Percentiles rank a stretch among this genome's conserved stretches.
Evolutionary conservation across 2,329 filamentous ascomycete species (phyloP).

Genomic region (Fusarium sterilihyphosum): DNA sequence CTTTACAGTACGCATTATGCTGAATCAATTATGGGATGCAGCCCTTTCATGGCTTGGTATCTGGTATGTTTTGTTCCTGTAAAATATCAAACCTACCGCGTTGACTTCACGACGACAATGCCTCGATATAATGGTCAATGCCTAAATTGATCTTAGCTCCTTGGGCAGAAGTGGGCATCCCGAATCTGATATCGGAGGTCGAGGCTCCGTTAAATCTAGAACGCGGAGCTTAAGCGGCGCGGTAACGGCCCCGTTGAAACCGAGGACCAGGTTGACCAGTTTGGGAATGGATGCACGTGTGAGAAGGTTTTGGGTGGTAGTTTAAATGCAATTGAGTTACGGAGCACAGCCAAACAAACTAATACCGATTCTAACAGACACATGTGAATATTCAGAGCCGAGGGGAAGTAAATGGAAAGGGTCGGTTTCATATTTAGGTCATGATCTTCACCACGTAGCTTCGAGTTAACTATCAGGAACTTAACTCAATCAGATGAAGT

Average conservation of each 20-base stretch:
- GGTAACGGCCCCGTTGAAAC: not conserved
- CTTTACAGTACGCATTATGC: not conserved
- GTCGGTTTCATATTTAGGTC: not conserved
- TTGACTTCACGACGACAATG: not conserved
- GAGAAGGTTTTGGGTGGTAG: not conserved
- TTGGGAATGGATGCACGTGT: conserved; percentile 5
- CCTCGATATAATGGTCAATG: not conserved
- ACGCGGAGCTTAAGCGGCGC: not conserved
- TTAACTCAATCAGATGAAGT: not conserved
- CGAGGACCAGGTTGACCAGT: not conserved
- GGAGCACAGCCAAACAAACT: not conserved
- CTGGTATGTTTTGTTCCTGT: not conserved
- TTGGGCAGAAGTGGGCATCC: not conserved
- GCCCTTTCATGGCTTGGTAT: not conserved
- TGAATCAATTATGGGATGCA: not conserved
- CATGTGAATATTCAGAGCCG: not conserved
- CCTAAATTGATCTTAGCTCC: not conserved
- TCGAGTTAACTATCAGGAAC: not conserved
- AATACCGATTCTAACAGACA: not conserved
- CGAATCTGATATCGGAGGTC: conserved; percentile 10
- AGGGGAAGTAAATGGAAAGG: not conserved
- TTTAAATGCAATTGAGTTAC: not conserved
- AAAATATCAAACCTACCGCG: not conserved
- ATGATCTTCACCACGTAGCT: not conserved
- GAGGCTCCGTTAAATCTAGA: conserved; percentile 9